These are phyloP conservation scores for Aspergillus pseudoterreus DNA, from an alignment of 2,329 filamentous ascomycete species.

Conservation along the genomic window DNA sequence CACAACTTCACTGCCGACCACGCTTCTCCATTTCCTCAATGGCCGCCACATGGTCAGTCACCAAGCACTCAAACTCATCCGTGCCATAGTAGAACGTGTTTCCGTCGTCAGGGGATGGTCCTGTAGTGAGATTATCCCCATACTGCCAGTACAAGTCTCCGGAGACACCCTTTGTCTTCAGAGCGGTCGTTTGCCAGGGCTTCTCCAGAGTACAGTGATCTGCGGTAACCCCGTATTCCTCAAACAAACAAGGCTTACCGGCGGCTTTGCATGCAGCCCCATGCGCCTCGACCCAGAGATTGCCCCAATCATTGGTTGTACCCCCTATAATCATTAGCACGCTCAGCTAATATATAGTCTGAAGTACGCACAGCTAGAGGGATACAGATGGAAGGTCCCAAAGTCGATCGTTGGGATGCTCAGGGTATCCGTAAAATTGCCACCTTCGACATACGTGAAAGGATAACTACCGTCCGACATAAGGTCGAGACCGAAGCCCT, in stretches of 20 bases:
- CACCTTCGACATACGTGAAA: constrained; percentile 49
- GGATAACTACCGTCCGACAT: constrained; percentile 52
- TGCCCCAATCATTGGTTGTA: constrained; percentile 40
- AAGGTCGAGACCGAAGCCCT: constrained; percentile 16
- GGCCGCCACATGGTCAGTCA: constrained; percentile 28
- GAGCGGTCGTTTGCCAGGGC: constrained; percentile 35
- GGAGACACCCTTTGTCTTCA: constrained; percentile 32
- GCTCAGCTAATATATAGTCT: background rate
- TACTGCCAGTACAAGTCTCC: constrained; percentile 41
- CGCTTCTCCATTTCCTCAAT: background rate
- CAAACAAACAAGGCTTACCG: constrained; percentile 40
- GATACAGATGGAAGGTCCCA: constrained; percentile 54
- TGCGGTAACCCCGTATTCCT: constrained; percentile 37
- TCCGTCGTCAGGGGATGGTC: constrained; percentile 27
- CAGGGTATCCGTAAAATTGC: constrained; percentile 53
- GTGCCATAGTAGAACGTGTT: constrained; percentile 33
- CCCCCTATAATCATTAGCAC: constrained; percentile 23
- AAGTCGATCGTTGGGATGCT: constrained; percentile 54
- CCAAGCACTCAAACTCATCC: constrained; percentile 27
- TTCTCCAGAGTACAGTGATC: constrained; percentile 26
- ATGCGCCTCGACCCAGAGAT: constrained; percentile 47
- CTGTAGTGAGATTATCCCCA: constrained; percentile 27
- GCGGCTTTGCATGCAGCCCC: constrained; percentile 33
- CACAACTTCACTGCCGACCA: no score
- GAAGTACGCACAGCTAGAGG: constrained; percentile 38